These are phyloP conservation scores for Chiua virens DNA, from an alignment of 768 basidiomycete genomes.

Conservation along the genomic window DNA sequence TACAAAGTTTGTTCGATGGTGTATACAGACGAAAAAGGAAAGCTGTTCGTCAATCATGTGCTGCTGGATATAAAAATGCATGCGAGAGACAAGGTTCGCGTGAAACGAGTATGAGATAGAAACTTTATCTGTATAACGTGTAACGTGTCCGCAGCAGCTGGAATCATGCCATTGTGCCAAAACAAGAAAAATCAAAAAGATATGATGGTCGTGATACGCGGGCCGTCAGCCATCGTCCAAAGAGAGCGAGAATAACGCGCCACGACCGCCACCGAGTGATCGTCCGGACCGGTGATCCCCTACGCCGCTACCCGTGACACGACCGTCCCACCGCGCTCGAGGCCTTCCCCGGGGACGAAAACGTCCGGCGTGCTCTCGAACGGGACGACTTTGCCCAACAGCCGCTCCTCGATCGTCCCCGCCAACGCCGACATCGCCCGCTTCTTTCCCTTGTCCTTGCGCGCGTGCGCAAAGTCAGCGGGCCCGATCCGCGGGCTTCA, in stretches of 20 bases:
- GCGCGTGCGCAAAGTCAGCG: constrained; percentile 22
- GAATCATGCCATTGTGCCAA: not conserved
- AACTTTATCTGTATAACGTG: constrained; percentile 8
- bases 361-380: constrained; percentile 36
- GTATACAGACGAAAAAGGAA: constrained; percentile 3
- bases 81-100: not conserved
- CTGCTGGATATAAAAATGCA: constrained; percentile 10
- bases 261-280: not conserved
- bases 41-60: constrained; percentile 3
- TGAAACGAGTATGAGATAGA: constrained; percentile 9
- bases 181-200: not conserved
- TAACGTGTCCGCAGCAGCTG: constrained; percentile 10
- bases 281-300: not conserved
- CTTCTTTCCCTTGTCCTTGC: constrained; percentile 30
- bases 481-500: constrained; percentile 28
- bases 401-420: constrained; percentile 13
- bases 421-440: constrained; percentile 13
- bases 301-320: constrained; percentile 36
- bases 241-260: not conserved
- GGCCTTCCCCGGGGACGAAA: constrained; percentile 27
- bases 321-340: constrained; percentile 36
- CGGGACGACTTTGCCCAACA: constrained; percentile 31
- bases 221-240: not conserved
- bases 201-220: not conserved
- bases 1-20: not conserved